These are phyloP conservation scores for Articulospora tetracladia DNA, from an alignment of 495 filamentous ascomycete species.

Conservation along the genomic window DNA sequence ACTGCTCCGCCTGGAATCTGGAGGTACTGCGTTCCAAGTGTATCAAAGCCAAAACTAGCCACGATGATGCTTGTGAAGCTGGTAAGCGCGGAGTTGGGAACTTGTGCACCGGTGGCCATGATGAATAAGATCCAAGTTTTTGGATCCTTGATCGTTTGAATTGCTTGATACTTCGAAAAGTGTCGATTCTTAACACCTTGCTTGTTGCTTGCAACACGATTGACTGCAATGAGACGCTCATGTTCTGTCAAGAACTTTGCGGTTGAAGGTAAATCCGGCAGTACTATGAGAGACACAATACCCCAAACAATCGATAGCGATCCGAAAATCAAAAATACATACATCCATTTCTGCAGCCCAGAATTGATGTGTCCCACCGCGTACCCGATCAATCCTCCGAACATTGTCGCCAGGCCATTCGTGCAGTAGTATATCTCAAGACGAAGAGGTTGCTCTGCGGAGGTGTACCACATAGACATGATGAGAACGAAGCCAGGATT, in stretches of 20 bases:
- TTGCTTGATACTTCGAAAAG: conserved; percentile 40
- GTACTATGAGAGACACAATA: conserved; percentile 52
- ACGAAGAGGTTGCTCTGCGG: conserved; percentile 48
- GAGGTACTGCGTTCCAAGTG: conserved; percentile 21
- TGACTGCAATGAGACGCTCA: conserved; percentile 55
- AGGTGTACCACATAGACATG: conserved; percentile 57
- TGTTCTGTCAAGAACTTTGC: conserved; percentile 53
- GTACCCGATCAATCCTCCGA: conserved; percentile 53
- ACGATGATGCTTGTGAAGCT: conserved; percentile 25
- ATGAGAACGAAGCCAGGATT: conserved; percentile 61
- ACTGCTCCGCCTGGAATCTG: conserved; percentile 33
- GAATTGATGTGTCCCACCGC: conserved; percentile 49
- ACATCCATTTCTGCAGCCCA: conserved; percentile 46
- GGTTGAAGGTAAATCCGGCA: conserved; percentile 61
- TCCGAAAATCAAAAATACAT: conserved; percentile 48
- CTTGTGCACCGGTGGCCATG: conserved; percentile 19
- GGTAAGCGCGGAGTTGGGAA: conserved; percentile 20
- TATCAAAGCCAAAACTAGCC: conserved; percentile 18
- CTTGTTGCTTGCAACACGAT: conserved; percentile 56
- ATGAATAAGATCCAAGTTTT: conserved; percentile 55
- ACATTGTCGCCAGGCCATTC: conserved; percentile 40
- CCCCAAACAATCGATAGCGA: conserved; percentile 54
- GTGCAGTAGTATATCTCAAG: conserved; percentile 41
- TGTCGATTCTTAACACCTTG: conserved; percentile 64
- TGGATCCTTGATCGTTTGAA: conserved; percentile 54